Percentiles rank a stretch among this genome's conserved stretches.
Evolutionary conservation across 2,329 filamentous ascomycete species (phyloP).

Genomic region (Colletotrichum ledebouriae): DNA sequence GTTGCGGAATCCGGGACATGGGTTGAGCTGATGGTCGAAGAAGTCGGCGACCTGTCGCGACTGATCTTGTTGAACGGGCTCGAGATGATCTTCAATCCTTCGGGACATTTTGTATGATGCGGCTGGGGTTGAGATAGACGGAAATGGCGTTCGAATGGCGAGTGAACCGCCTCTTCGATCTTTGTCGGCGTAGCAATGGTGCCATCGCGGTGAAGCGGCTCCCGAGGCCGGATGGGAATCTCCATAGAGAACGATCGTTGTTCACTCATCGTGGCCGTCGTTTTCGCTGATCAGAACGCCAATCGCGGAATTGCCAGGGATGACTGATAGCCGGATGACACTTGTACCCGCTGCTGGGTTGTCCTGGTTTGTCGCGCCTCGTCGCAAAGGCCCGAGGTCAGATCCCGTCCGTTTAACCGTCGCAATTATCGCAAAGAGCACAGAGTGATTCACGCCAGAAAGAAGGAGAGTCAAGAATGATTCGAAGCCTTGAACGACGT

Average conservation of each 20-base stretch:
- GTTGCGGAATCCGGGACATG: slow-evolving; percentile 56
- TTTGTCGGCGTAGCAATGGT: slow-evolving; percentile 23
- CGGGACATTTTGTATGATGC: slow-evolving; percentile 37
- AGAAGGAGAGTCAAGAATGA: slow-evolving; percentile 1
- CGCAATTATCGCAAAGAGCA: slow-evolving; percentile 15
- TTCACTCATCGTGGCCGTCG: slow-evolving; percentile 22
- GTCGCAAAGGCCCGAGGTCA: slow-evolving; percentile 2
- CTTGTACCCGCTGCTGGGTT: slow-evolving; percentile 10
- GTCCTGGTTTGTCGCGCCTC: slow-evolving; percentile 17
- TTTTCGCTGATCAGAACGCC: neutral
- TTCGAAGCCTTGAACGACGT: neutral
- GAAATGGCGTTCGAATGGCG: slow-evolving; percentile 32
- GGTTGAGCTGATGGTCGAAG: slow-evolving; percentile 54
- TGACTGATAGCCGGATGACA: slow-evolving; percentile 23
- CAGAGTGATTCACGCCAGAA: slow-evolving; percentile 11
- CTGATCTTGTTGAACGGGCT: slow-evolving; percentile 29
- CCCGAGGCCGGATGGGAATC: slow-evolving; percentile 39
- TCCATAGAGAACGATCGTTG: slow-evolving; percentile 28
- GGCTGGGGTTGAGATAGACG: slow-evolving; percentile 23
- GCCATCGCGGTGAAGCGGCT: slow-evolving; percentile 38
- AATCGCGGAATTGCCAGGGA: neutral
- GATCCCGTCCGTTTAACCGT: slow-evolving; percentile 13
- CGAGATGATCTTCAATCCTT: slow-evolving; percentile 39
- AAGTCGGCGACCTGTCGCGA: slow-evolving; percentile 52
- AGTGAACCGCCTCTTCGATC: slow-evolving; percentile 29